A percentile compares a stretch with the other conserved stretches of the same genome.
Conservation (phyloP, 2,329 filamentous ascomycete species). For the Diplocarpon rosae region DNA sequence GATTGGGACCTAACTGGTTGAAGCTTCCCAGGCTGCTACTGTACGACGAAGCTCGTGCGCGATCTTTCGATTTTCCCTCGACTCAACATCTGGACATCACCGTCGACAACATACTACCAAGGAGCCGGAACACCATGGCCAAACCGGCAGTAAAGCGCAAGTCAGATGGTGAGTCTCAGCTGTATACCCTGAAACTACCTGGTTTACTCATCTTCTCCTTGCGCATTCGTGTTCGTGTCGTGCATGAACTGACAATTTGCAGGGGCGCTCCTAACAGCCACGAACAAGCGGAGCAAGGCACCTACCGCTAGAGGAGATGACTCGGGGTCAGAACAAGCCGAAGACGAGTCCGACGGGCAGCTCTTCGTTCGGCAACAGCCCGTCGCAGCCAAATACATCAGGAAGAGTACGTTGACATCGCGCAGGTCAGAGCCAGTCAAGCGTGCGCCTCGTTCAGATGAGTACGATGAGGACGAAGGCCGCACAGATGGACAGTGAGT, state of each 20-base stretch:
- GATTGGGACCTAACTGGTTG: too few species aligned
- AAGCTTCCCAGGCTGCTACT: too few species aligned
- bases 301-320: constrained; percentile 4
- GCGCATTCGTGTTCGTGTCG: not conserved
- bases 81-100: not conserved
- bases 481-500: constrained; percentile 22
- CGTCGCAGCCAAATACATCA: constrained; percentile 8
- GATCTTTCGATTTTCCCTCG: not conserved
- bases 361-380: constrained; percentile 1
- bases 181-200: too few species aligned
- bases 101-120: not conserved
- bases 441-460: constrained; percentile 11
- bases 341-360: constrained; percentile 7
- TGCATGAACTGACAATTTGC: constrained; percentile 4
- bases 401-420: constrained; percentile 10
- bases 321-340: constrained; percentile 2
- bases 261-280: constrained; percentile 14
- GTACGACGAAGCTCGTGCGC: too few species aligned
- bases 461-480: constrained; percentile 22
- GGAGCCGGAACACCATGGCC: constrained; percentile 3
- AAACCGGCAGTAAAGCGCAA: constrained; percentile 12
- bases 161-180: constrained; percentile 14
- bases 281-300: constrained; percentile 13
- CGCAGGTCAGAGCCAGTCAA: constrained; percentile 16
- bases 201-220: not conserved